Evolutionary conservation across 179 eudicot genomes (phyloP), one percentile per base, ranked within the genome.

Genomic region (Silene noctiflora): DNA sequence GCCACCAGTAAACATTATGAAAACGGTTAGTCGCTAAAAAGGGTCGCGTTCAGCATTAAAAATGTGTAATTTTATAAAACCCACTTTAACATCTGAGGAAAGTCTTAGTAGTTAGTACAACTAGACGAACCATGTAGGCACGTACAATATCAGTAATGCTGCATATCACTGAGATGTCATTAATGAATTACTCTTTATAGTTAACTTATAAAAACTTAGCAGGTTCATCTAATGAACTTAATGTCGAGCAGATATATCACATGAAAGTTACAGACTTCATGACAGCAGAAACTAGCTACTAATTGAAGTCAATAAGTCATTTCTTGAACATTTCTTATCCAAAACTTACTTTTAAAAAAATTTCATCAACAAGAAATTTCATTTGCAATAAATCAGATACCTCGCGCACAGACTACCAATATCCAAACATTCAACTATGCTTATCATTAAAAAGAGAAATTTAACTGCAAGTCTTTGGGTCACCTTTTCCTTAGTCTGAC

Each of bases 101-200:
- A 68, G 4, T 65, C 55, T 3, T 64, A 44, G 64, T 22, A 67
- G 42, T 3, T 64, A 44, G 64, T 22, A 67, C 56, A 53, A 48
- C 65, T 24, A 68, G 58, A 56, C 72, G 63, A 56, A 72, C 46
- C 29, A n/a, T n/a, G n/a, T n/a, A n/a, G n/a, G n/a, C n/a, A 29
- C 70, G 14, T 4, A 75, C 75, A 29, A 51, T 20, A 11, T 5
- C 20, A 12, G 14, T 39, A 62, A 61, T 35, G 21, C 11, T 61
- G 51, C 66, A n/a, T 19, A 14, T 31, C 4, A 51, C 2, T 29
- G 3, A 31, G 20, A 31, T 29, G 33, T 10, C 51, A n/a, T 19
- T 29, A 29, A 8, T 24, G 4, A 5, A 19, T 39, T 14, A 10
- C 56, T 68, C 11, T 46, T 11, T 46, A 46, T 46, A 13, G 53